Evolutionary conservation across 2,329 filamentous ascomycete genomes (phyloP).

Genomic region (Neopestalotiopsis sp.): DNA sequence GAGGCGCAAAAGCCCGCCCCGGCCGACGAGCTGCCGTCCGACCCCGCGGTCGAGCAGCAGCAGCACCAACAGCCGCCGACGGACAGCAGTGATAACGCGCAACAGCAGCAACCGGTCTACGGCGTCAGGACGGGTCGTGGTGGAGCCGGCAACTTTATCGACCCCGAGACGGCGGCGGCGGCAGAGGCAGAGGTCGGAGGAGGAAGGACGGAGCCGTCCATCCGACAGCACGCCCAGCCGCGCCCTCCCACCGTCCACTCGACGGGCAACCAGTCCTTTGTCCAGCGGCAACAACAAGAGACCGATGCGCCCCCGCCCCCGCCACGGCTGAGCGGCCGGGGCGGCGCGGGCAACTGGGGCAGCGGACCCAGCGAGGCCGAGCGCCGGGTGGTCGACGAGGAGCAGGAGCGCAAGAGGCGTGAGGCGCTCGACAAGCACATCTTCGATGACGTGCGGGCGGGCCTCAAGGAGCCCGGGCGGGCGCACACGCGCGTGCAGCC

Average conservation of each 20-base stretch:
- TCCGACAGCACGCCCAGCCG: slow-evolving; percentile 5
- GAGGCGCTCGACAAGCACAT: slow-evolving; percentile 35
- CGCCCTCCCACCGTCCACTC: slow-evolving; percentile 8
- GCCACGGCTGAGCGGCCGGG: slow-evolving; percentile 45
- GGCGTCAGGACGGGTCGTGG: slow-evolving; percentile 59
- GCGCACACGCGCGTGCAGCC: slow-evolving; percentile 22
- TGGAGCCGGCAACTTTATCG: slow-evolving; percentile 65
- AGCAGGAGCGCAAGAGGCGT: slow-evolving; percentile 31
- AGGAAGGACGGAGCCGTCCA: not conserved
- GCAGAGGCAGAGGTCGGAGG: not conserved
- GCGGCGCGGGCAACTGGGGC: slow-evolving; percentile 63
- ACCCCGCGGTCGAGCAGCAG: slow-evolving; percentile 21
- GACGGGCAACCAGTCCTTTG: not conserved
- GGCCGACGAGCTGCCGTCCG: slow-evolving; percentile 27
- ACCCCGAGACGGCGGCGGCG: slow-evolving; percentile 35
- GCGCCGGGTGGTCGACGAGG: slow-evolving; percentile 23
- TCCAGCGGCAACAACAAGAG: not conserved
- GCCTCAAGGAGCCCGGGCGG: slow-evolving; percentile 31
- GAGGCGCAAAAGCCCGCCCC: slow-evolving; percentile 41
- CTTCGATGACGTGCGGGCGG: slow-evolving; percentile 30
- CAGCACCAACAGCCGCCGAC: slow-evolving; percentile 23
- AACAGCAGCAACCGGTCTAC: not conserved
- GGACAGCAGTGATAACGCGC: not conserved
- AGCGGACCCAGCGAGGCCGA: slow-evolving; percentile 7
- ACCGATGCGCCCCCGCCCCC: not conserved